Evolutionary conservation across 306 rosid species (phyloP), one percentile per base, ranked within the genome.

Genomic region (Cajanus cajan): DNA sequence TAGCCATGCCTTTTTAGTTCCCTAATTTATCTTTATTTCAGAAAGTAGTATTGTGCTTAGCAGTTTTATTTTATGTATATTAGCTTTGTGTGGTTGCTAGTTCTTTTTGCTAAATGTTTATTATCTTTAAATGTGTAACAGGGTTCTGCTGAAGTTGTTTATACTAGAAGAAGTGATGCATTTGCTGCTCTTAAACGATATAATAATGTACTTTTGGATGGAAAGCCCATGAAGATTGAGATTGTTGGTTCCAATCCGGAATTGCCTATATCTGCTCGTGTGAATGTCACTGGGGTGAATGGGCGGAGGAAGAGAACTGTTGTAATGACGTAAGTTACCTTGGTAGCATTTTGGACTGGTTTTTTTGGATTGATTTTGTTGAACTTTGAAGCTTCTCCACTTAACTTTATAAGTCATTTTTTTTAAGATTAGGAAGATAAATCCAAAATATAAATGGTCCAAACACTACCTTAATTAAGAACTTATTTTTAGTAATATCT

Each of bases 111-210:
- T 71, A n/a, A 31, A n/a, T 36, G 6, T 58, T 36, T 58, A 47
- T 54, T 65, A 3, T 44, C 15, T 68, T 24, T 28, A 44, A 28
- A 48, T 71, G 41, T 68, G 45, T 71, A 78, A 31, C 88, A 95
- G 99, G 99, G 99, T 21, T 91, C 99, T 0, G 99, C 99, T 63
- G 99, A 95, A 82, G 98, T 95, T 74, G 96, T 93, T 58, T 95
- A 95, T 59, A 85, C 90, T 19, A 90, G 93, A 78, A 84, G 99
- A 88, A 91, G 98, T 90, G 98, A 93, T 72, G 99, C 98, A 43
- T 95, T 95, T 88, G 94, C 97, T 58, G 99, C 99, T 58, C 86
- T 91, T 63, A 91, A 90, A 80, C 89, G 97, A 37, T 95, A 95
- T 48, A 90, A 95, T 85, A 86, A 91, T 87, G 99, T 95, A 2